These are phyloP conservation scores for Schizosaccharomyces lindneri DNA, from an alignment of 805 yeast species.

Conservation along the genomic window DNA sequence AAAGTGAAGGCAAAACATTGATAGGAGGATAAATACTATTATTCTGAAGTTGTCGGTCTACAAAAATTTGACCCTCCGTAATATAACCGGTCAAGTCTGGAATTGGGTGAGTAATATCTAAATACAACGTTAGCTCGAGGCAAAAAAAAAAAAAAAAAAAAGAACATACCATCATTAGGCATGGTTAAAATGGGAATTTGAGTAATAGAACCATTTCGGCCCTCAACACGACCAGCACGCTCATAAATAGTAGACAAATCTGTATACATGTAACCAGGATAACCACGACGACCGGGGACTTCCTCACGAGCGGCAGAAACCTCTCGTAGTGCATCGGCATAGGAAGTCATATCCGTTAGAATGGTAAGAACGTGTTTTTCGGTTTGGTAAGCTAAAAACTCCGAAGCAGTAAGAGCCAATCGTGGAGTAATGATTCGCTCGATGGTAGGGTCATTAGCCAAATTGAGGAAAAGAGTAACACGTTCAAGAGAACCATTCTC, in stretches of 20 bases:
- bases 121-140: background rate
- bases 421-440: slow-evolving; percentile 99
- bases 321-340: slow-evolving; percentile 98
- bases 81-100: slow-evolving; percentile 99
- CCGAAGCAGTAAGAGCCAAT: slow-evolving; percentile 94
- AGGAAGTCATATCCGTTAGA: slow-evolving; percentile 98
- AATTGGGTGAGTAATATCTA: slow-evolving; percentile 94
- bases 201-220: slow-evolving; percentile 96
- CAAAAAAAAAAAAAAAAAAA: background rate
- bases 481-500: slow-evolving; percentile 96
- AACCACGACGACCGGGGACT: slow-evolving; percentile 99
- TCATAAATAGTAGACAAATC: slow-evolving; percentile 97
- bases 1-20: slow-evolving; percentile 87
- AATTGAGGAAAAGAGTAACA: slow-evolving; percentile 82
- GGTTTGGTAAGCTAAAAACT: slow-evolving; percentile 93
- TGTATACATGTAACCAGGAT: slow-evolving; percentile 99
- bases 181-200: slow-evolving; percentile 96
- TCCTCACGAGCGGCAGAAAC: slow-evolving; percentile 99
- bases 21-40: slow-evolving; percentile 98
- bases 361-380: slow-evolving; percentile 97
- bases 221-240: slow-evolving; percentile 99
- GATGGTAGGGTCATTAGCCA: slow-evolving; percentile 98
- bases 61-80: slow-evolving; percentile 95
- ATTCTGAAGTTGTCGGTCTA: slow-evolving; percentile 87
- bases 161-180: slow-evolving; percentile 55